Evolutionary conservation across 106 monocot genomes (phyloP).

Genomic region (Dendrobium nobile): DNA sequence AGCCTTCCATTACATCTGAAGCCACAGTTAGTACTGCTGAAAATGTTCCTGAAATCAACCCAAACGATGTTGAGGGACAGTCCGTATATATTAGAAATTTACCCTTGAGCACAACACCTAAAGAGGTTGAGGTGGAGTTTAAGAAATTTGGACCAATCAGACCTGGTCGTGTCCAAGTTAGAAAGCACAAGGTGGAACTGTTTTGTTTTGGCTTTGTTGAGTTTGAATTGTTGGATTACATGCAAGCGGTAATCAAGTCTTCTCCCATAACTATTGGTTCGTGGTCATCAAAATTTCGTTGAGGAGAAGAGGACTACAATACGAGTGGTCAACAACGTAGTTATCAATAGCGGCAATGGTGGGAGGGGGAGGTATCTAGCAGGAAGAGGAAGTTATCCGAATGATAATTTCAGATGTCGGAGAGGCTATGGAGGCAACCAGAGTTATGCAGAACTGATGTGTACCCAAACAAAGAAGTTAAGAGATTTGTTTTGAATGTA

Average conservation of each 20-base stretch:
- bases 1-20: conserved; percentile 18
- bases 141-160: conserved; percentile 78
- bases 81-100: conserved; percentile 70
- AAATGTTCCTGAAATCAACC: no score
- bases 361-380: conserved; percentile 28
- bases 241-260: conserved; percentile 53
- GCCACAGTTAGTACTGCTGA: no score
- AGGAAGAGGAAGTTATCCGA: conserved; percentile 35
- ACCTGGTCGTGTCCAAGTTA: conserved; percentile 81
- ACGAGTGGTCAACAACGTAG: no score
- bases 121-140: conserved; percentile 51
- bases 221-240: conserved; percentile 36
- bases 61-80: conserved; percentile 40
- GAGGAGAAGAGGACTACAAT: conserved; percentile 44
- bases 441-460: conserved; percentile 25
- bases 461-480: no score
- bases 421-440: conserved; percentile 17
- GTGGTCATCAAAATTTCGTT: conserved; percentile 21
- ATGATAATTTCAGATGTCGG: conserved; percentile 44
- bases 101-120: conserved; percentile 48
- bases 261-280: conserved; percentile 23
- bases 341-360: no score
- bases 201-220: conserved; percentile 59
- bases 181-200: conserved; percentile 56
- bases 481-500: no score